These are phyloP conservation scores for Eimeria sp. DNA, from an alignment of 169 alveolate genomes.

Conservation along the genomic window DNA sequence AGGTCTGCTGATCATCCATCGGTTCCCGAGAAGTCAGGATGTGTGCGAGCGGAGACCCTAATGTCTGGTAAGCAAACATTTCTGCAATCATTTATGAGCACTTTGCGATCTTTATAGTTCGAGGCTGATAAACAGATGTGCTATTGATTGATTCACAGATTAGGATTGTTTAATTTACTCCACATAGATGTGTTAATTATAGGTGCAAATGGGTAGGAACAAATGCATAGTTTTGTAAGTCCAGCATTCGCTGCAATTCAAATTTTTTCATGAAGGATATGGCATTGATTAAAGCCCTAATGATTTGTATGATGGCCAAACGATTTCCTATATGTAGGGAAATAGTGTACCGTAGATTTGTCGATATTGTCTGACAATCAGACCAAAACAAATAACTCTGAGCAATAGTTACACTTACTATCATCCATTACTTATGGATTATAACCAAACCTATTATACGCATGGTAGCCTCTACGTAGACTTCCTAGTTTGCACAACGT, in stretches of 20 bases:
- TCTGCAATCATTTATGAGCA: neutral
- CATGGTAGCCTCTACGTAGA: too few relatives aligned
- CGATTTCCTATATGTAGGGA: neutral
- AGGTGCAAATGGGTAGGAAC: neutral
- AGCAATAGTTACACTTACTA: too few relatives aligned
- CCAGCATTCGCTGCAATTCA: neutral
- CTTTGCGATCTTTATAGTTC: neutral
- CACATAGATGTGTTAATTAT: neutral
- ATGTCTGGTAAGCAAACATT: slow-evolving; percentile 40
- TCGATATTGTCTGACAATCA: neutral
- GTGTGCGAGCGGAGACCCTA: slow-evolving; percentile 79
- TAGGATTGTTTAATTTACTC: neutral
- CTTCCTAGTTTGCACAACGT: too few relatives aligned
- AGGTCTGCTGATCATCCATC: slow-evolving; percentile 82
- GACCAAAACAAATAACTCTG: neutral
- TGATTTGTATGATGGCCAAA: neutral
- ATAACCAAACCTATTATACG: too few relatives aligned
- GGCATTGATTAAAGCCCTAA: neutral
- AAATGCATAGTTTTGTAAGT: too few relatives aligned
- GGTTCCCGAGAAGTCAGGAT: slow-evolving; percentile 45
- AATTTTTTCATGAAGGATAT: neutral
- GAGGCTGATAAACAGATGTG: too few relatives aligned
- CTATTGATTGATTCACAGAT: neutral
- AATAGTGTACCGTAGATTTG: neutral
- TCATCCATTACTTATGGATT: too few relatives aligned